Evolutionary conservation across 495 filamentous ascomycete species (phyloP), one percentile per base, ranked within the genome.

Genomic region (Penicillium alfredii): DNA sequence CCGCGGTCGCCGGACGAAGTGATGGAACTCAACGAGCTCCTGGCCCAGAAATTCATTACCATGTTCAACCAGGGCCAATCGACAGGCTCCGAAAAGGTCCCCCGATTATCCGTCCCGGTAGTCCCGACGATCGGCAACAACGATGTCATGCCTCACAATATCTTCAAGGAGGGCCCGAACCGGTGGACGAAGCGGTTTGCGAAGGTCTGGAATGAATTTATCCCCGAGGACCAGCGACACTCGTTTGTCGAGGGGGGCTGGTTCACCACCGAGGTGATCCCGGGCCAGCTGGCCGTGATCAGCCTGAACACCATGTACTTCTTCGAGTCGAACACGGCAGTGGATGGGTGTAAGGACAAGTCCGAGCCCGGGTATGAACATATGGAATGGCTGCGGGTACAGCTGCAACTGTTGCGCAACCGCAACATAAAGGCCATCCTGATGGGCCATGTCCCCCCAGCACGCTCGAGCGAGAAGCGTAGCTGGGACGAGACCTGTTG

Each of bases 271-370:
- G 92, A 99, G 58, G 89, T 94, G 22, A 85, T 99, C 23, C 90
- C 90, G 3, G 68, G 82, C 45, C 74, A 80, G 44, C 76, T 99
- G 25, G 85, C 87, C 11, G 86, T 95, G 38, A 84, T 99, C 63
- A 96, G 89, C 56, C 64, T 99, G 50, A 99, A 99, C 60, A 96
- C 93, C 0, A 68, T 99, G 60, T 98, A 94, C 63, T 95, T 97
- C 54, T 97, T 86, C 63, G 80, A 84, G 33, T 84, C 84, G 24
- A 99, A 99, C 57, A 80, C 80, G 11, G 93, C 84, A 8, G 85
- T 95, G 14, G 87, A 99, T 52, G 92, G 89, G 21, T 99, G 92
- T 56, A 77, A 75, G 5, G 55, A 67, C 26, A 77, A 77, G 15
- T 76, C 73, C 2, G 84, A 97, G 55, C 88, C 89, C 0, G 92